These are phyloP conservation scores for Tuber melanosporum DNA, from an alignment of 495 filamentous ascomycete species.

Conservation along the genomic window DNA sequence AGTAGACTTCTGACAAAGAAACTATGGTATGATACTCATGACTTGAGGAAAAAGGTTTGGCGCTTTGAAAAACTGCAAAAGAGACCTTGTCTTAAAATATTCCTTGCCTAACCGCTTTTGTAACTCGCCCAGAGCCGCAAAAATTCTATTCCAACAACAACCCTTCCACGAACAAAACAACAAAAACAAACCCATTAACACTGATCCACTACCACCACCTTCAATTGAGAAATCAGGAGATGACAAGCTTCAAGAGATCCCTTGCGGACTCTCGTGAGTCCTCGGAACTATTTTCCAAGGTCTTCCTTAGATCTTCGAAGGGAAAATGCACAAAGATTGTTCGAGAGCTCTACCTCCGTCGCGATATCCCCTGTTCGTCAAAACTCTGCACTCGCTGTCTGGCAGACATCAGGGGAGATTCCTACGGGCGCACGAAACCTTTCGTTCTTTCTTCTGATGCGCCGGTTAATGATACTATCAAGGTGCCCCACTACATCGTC, in stretches of 20 bases:
- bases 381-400: conserved; percentile 73
- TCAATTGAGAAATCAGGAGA: background rate
- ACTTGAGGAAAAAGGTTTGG: too few relatives aligned
- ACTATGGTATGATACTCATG: too few relatives aligned
- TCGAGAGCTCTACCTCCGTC: conserved; percentile 85
- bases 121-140: background rate
- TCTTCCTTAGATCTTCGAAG: conserved; percentile 86
- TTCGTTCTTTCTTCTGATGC: conserved; percentile 84
- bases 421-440: conserved; percentile 61
- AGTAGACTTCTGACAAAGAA: too few relatives aligned
- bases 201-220: background rate
- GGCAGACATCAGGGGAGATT: conserved; percentile 63
- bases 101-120: background rate
- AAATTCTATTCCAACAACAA: background rate
- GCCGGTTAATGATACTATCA: conserved; percentile 70
- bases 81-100: background rate
- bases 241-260: conserved; percentile 72
- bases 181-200: background rate
- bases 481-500: conserved; percentile 86
- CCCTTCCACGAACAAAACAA: background rate
- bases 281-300: conserved; percentile 84
- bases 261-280: conserved; percentile 74
- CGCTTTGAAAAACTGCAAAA: too few relatives aligned
- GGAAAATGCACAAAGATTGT: conserved; percentile 99
- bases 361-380: conserved; percentile 97